Evolutionary conservation across 2,329 filamentous ascomycete genomes (phyloP), one percentile per base, ranked within the genome.

Genomic region (Cadophora sp.): DNA sequence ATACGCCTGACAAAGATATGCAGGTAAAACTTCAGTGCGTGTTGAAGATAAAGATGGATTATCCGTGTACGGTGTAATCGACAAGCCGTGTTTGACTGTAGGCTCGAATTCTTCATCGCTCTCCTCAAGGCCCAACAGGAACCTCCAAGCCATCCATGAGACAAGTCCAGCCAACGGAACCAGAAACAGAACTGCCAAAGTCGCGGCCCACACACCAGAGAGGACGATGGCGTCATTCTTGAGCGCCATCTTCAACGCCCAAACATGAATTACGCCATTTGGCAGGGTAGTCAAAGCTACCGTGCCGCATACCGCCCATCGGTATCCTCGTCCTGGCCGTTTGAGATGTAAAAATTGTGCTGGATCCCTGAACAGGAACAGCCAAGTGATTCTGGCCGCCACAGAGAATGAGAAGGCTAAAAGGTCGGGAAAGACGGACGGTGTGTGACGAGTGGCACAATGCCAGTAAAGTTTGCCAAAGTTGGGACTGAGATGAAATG

Each of bases 91-190:
- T 48, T 46, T 46, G 19, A 46, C 34, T 0, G 22, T 61, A n/a
- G 58, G 58, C 22, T 61, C 58, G 29, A 61, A 61, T 1, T 46
- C 37, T 31, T 46, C 58, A 46, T 61, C 37, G n/a, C 37, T 61
- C 37, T 61, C 58, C 22, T 61, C 34, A 29, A 48, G 1, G 7
- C 12, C 24, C 34, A 61, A 31, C 12, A 61, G 19, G n/a, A 61
- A 61, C 7, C 14, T 61, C 37, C 58, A 61, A 61, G 58, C 58
- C 58, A 61, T 61, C 58, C 37, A 61, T 22, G n/a, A 46, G 16
- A 48, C 58, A 2, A 61, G 37, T 31, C 37, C 58, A 19, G 19
- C 58, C 12, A 46, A 27, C 34, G 56, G 56, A 2, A 60, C 56
- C 24, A 60, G 27, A 7, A 43, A 60, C 9, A 60, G 4, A 26